Evolutionary conservation across 2,329 filamentous ascomycete genomes (phyloP).

Genomic region (Aureobasidium sp.): DNA sequence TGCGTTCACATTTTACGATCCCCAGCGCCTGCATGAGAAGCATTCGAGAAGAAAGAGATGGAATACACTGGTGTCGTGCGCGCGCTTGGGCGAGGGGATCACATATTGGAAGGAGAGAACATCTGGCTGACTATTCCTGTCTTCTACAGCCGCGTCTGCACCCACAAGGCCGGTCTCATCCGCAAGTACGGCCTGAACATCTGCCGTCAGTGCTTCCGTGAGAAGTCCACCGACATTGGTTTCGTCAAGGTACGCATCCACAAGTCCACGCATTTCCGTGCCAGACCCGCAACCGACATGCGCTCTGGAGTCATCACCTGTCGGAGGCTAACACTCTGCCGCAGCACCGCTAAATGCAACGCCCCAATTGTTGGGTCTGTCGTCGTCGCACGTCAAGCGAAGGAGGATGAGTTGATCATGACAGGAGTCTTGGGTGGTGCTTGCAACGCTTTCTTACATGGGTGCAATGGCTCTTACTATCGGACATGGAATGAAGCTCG

Average conservation of each 20-base stretch:
- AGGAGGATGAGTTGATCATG: conserved; percentile 13
- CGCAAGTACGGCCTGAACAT: conserved; percentile 97
- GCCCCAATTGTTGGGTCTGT: not conserved
- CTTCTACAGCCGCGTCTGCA: conserved; percentile 65
- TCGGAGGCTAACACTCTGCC: conserved; percentile 5
- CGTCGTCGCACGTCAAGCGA: conserved; percentile 13
- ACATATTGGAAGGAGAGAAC: not conserved
- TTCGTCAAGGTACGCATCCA: conserved; percentile 55
- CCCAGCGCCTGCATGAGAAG: not conserved
- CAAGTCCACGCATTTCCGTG: conserved; percentile 1
- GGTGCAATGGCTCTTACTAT: conserved; percentile 16
- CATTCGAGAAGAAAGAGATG: conserved; percentile 3
- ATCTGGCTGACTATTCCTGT: conserved; percentile 24
- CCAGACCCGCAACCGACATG: conserved; percentile 13
- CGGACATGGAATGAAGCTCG: conserved; percentile 16
- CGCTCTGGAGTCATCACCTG: conserved; percentile 14
- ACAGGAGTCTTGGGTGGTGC: conserved; percentile 16
- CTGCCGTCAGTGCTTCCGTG: conserved; percentile 65
- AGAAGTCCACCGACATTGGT: conserved; percentile 61
- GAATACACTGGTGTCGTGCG: not conserved
- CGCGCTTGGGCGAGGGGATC: not conserved
- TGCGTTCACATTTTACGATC: conserved; percentile 47
- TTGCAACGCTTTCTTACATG: conserved; percentile 10
- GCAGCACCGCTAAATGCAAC: conserved; percentile 30
- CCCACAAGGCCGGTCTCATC: conserved; percentile 97